Percentiles rank a stretch among this genome's conserved stretches.
Evolutionary conservation across 2,329 filamentous ascomycete species (phyloP).

Genomic region (Paraphaeosphaeria minitans): DNA sequence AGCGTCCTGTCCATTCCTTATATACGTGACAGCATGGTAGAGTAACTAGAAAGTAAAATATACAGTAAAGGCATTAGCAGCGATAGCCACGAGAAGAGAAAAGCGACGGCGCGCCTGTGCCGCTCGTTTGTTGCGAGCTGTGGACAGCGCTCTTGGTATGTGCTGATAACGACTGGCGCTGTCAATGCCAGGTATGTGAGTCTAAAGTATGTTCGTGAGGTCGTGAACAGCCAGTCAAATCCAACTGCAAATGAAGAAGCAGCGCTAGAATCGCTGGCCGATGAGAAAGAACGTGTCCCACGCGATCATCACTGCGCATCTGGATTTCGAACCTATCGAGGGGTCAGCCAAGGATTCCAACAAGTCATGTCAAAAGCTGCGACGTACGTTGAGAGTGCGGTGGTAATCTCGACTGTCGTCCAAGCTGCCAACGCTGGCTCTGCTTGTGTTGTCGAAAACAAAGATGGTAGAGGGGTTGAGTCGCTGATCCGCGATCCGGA

Average conservation of each 20-base stretch:
- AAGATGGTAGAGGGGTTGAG: slow-evolving; percentile 56
- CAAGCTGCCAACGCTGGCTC: slow-evolving; percentile 53
- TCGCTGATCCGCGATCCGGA: slow-evolving; percentile 53
- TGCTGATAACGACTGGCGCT: slow-evolving; percentile 15
- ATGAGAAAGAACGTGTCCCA: background rate
- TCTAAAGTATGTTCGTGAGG: slow-evolving; percentile 31
- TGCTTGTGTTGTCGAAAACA: slow-evolving; percentile 53
- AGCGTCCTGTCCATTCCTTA: slow-evolving; percentile 17
- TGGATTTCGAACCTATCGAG: slow-evolving; percentile 38
- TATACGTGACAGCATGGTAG: slow-evolving; percentile 34
- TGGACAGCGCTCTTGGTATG: slow-evolving; percentile 28
- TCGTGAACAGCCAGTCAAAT: slow-evolving; percentile 31
- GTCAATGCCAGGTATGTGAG: slow-evolving; percentile 16
- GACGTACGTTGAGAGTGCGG: slow-evolving; percentile 52
- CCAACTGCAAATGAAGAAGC: slow-evolving; percentile 19
- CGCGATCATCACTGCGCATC: slow-evolving; percentile 27
- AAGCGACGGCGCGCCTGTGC: slow-evolving; percentile 7
- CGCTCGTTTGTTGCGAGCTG: slow-evolving; percentile 14
- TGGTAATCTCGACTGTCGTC: slow-evolving; percentile 56
- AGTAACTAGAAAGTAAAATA: slow-evolving; percentile 30
- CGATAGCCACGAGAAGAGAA: slow-evolving; percentile 16
- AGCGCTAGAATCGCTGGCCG: slow-evolving; percentile 13
- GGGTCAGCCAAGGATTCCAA: slow-evolving; percentile 18
- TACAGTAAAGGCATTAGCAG: slow-evolving; percentile 24
- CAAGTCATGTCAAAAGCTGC: background rate